Evolutionary conservation across 2,329 filamentous ascomycete species (phyloP).

Genomic region (Leptographium wingfieldii): DNA sequence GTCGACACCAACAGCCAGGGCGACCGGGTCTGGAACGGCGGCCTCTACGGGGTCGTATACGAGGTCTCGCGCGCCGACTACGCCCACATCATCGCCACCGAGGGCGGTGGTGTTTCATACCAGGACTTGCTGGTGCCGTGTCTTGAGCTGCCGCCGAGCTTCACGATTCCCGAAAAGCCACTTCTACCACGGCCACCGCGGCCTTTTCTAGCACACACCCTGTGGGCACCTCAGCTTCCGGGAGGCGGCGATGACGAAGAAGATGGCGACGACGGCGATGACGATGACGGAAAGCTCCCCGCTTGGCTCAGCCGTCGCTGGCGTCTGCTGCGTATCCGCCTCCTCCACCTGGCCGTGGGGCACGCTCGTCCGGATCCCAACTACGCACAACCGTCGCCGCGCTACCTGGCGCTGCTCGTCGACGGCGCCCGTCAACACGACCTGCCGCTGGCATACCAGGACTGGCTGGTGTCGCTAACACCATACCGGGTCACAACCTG

Average conservation of each 20-base stretch:
- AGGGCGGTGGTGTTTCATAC: slow-evolving; percentile 80
- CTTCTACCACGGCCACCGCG: slow-evolving; percentile 39
- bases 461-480: slow-evolving; percentile 55
- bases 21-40: slow-evolving; percentile 57
- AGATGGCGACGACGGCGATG: slow-evolving; percentile 11
- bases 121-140: slow-evolving; percentile 72
- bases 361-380: slow-evolving; percentile 47
- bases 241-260: slow-evolving; percentile 13
- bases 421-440: slow-evolving; percentile 68
- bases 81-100: slow-evolving; percentile 74
- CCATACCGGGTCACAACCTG: slow-evolving; percentile 57
- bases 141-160: slow-evolving; percentile 45
- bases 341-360: slow-evolving; percentile 31
- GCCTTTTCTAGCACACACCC: slow-evolving; percentile 72
- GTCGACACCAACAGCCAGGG: slow-evolving; percentile 26
- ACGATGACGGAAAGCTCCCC: slow-evolving; percentile 6
- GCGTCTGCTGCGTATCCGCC: slow-evolving; percentile 15
- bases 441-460: slow-evolving; percentile 67
- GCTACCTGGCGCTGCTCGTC: slow-evolving; percentile 71
- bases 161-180: slow-evolving; percentile 52
- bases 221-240: slow-evolving; percentile 54
- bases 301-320: slow-evolving; percentile 22
- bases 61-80: slow-evolving; percentile 80
- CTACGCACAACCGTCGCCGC: slow-evolving; percentile 70
- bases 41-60: slow-evolving; percentile 86